phyloP scores from a whole-genome alignment of 169 alveolate species.

The Eimeria maxima region DNA sequence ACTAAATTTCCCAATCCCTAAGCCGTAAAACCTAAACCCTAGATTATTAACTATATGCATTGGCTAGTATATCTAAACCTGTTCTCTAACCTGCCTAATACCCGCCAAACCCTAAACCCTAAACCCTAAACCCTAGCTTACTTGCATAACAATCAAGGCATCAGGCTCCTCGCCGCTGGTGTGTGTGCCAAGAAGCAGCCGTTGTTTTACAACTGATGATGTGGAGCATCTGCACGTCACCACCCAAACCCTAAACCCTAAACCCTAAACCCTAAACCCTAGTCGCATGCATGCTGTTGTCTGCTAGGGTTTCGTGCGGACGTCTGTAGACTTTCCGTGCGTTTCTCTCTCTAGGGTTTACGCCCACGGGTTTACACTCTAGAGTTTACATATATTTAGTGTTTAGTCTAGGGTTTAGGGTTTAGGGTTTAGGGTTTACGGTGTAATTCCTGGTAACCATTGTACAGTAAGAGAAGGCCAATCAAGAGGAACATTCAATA shows the following conservation, averaged over 20 bases:
- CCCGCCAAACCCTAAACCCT: background rate
- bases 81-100: too few species aligned
- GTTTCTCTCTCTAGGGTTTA: background rate
- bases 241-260: background rate
- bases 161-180: conserved; percentile 70
- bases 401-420: conserved; percentile 30
- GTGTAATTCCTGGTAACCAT: background rate
- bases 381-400: background rate
- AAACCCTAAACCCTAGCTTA: conserved; percentile 15
- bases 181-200: conserved; percentile 62
- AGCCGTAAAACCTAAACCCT: background rate
- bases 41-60: background rate
- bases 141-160: conserved; percentile 51
- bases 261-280: conserved; percentile 20
- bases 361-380: background rate
- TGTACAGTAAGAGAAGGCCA: too few species aligned
- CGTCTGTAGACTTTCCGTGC: too few species aligned
- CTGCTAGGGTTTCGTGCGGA: too few species aligned
- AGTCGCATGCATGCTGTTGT: too few species aligned
- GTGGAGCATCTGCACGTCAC: conserved; percentile 16
- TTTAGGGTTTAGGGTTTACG: conserved; percentile 29
- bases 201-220: conserved; percentile 19
- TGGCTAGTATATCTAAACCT: too few species aligned
- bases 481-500: too few species aligned
- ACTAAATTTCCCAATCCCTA: background rate